Base-by-base conservation (phyloP, 176 grass and related monocot species). In the Zoysia japonica region DNA sequence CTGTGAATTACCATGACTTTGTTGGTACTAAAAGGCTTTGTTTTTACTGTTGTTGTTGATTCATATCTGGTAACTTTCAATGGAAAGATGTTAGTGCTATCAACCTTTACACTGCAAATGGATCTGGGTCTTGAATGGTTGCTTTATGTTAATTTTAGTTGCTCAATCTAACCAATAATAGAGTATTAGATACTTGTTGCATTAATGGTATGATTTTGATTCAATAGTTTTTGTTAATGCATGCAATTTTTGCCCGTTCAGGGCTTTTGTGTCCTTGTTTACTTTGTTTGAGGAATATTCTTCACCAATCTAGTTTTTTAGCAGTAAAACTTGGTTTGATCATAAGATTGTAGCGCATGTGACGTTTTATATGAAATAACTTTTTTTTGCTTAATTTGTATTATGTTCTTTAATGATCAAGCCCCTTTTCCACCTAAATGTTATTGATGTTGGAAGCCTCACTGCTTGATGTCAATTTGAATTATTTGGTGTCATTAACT, bases 81-180 rank as follows among this genome's bases (percentile, higher is more conserved):
- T 77, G 53, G 28, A 49, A 75, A 75, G 28, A 47, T 46, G 41
- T 42, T 11, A 47, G 57, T 68, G 51, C 63, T 19, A 83, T 83
- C 42, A 76, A 60, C 10, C 11, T 68, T 7, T 47, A 75, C 41
- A 40, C 15, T 71, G 49, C 40, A 67, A 47, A 67, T 47, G 62
- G 20, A 47, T 75, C 28, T 48, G 5, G 47, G 10, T n/a, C 74
- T 65, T 57, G n/a, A 75, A 46, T 19, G 4, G 3, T 67, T 55
- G 40, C 43, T 83, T 65, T 56, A 12, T 59, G 3, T 47, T 37
- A 57, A 67, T 63, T 42, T 84, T 9, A 39, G 20, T 50, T 35
- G 3, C 9, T 70, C 47, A 67, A 44, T 42, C 2, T 76, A 70
- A 0, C 35, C 46, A 42, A 42, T 70, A 78, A 41, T 61, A 69